Base-by-base conservation (phyloP, 176 grass and related monocot species). In the Urochloa ruziziensis region DNA sequence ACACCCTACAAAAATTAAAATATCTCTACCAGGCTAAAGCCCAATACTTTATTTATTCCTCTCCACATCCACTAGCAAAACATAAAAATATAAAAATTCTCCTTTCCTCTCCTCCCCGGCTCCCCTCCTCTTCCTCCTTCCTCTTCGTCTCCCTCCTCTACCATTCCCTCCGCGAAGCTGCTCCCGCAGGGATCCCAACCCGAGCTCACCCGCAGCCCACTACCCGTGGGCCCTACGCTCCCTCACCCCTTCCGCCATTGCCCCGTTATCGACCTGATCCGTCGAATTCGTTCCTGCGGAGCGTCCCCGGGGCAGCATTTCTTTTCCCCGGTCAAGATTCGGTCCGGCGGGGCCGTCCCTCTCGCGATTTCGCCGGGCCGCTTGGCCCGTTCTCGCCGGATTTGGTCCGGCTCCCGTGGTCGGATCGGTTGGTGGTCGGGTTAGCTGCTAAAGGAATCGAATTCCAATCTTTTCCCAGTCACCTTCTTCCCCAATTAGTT, bases 141-240 rank as follows among this genome's bases (percentile, higher is more conserved):
- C 62, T 33, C 2, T 61, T 68, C 40, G 19, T 33, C 59, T 56
- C 59, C 43, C 30, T 27, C 44, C 35, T 27, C 27, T 59, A 8
- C 59, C 18, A 19, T 73, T 32, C 78, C 40, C 77, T 19, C 48
- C 27, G 19, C 62, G 65, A 28, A 79, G 66, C 47, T 79, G 81
- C 57, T 34, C 21, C 53, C 27, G 74, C 74, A 62, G 74, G 86
- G 51, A 88, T 88, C 86, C 56, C 32, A 88, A 73, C 65, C 86
- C 44, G 27, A 84, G 74, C 80, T 88, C 65, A 34, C 65, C 47
- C 33, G 43, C 65, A 23, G 53, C 64, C 84, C 51, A 17, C 80
- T 62, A 18, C 3, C 33, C 11, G 80, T 27, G 46, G 57, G 57
- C 2, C 54, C 65, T 63, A 15, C 53, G 10, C 14, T 6, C 65